These are phyloP conservation scores for Oehlia diaphana DNA, from an alignment of 192 early-diverging fungal species.

Conservation along the genomic window DNA sequence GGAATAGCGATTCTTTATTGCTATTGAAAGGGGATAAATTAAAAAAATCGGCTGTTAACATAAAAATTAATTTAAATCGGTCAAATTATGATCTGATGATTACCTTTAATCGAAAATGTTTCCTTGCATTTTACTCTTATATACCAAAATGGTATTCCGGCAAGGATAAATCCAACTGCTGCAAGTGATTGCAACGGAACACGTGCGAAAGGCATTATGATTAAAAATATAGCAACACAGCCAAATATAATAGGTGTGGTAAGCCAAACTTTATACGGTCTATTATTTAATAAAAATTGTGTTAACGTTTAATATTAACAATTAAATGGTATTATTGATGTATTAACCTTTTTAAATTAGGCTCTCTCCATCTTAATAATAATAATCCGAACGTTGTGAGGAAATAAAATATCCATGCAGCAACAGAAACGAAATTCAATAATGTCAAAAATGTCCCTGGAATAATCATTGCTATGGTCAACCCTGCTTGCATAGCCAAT, in stretches of 20 bases:
- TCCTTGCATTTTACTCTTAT: constrained; percentile 24
- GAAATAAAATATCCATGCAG: constrained; percentile 67
- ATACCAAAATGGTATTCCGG: constrained; percentile 54
- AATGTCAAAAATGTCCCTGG: constrained; percentile 67
- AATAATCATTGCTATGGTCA: constrained; percentile 64
- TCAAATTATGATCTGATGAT: not conserved
- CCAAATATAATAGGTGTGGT: constrained; percentile 68
- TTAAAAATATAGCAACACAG: constrained; percentile 56
- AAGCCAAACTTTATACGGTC: constrained; percentile 73
- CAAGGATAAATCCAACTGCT: constrained; percentile 48
- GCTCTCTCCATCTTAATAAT: constrained; percentile 62
- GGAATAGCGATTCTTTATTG: not conserved
- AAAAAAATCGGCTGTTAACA: not conserved
- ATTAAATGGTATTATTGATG: not conserved
- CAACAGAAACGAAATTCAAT: constrained; percentile 76
- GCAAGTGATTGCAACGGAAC: constrained; percentile 53
- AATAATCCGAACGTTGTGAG: constrained; percentile 16
- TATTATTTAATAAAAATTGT: constrained; percentile 26
- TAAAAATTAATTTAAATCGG: not conserved
- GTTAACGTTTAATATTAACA: not conserved
- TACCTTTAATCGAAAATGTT: constrained; percentile 14
- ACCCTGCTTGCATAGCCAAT: constrained; percentile 58
- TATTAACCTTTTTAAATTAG: constrained; percentile 45
- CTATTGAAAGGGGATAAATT: not conserved
- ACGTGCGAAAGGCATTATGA: constrained; percentile 58